These are phyloP conservation scores for Epichloe bromicola DNA, from an alignment of 2,329 filamentous ascomycete genomes.

Conservation along the genomic window DNA sequence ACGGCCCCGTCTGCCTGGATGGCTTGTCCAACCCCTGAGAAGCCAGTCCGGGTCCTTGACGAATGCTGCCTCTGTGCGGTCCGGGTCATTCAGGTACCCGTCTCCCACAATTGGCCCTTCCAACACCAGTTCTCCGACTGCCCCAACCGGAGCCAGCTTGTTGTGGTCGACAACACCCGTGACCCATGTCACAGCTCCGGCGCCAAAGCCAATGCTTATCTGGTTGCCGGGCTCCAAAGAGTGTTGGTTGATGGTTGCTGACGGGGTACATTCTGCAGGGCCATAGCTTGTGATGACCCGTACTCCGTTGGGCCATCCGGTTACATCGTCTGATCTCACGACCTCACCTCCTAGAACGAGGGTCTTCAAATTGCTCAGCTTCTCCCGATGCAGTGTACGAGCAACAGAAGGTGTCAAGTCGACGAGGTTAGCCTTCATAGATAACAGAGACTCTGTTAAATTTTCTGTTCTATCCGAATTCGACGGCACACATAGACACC, in stretches of 20 bases:
- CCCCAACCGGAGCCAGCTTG: not conserved
- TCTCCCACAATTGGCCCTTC: not conserved
- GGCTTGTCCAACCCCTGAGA: slow-evolving; percentile 22
- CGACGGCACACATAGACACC: slow-evolving; percentile 6
- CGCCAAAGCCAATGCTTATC: not conserved
- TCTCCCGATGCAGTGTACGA: not conserved
- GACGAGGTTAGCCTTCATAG: not conserved
- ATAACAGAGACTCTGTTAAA: not conserved
- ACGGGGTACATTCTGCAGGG: slow-evolving; percentile 22
- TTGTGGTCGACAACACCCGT: not conserved
- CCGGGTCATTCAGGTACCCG: not conserved
- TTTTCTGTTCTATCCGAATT: slow-evolving; percentile 1
- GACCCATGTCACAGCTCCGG: not conserved
- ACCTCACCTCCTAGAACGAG: slow-evolving; percentile 1
- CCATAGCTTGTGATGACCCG: not conserved
- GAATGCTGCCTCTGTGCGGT: slow-evolving; percentile 45
- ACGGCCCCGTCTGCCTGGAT: slow-evolving; percentile 12
- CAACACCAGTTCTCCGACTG: not conserved
- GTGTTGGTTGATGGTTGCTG: no score
- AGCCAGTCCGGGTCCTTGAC: slow-evolving; percentile 43
- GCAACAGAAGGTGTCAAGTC: slow-evolving; percentile 1
- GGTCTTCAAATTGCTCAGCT: not conserved
- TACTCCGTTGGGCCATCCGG: not conserved
- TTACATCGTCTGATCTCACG: not conserved
- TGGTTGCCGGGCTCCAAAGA: slow-evolving; percentile 9